Evolutionary conservation across 768 basidiomycete species (phyloP), one percentile per base, ranked within the genome.

Genomic region (Serendipita sp.): DNA sequence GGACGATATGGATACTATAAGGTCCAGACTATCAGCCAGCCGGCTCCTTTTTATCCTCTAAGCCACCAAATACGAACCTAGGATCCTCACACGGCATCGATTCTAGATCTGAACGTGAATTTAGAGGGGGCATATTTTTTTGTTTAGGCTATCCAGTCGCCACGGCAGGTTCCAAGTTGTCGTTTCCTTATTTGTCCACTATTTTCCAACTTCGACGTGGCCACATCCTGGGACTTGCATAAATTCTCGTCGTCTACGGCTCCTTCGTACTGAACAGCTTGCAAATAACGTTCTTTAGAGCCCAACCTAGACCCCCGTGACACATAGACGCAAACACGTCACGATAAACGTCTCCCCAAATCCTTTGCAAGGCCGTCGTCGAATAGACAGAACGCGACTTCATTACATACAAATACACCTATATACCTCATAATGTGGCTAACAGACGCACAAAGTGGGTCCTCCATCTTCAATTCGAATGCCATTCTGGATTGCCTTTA

Each of bases 391-490:
- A 24, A 32, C 30, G 28, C 56, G 35, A 60, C 28, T n/a, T 60
- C 28, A 60, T 30, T n/a, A 10, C 4, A 38, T n/a, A 28, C 10
- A 24, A 16, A 8, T 18, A 8, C 16, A 28, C 18, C 8, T 38
- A 4, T 60, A 60, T 60, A 28, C 16, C 30, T 4, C 65, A 68
- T 54, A 15, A 81, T 81, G 80, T 81, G 80, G 80, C 72, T 81
- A 54, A 78, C 81, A 65, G 82, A 83, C 68, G 74, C 76, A 47
- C 82, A 83, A 72, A 83, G 76, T 78, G 45, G 48, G 76, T 68
- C 0, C 13, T 35, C 13, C 41, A 41, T 7, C 5, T 13, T 13
- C 13, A 5, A 13, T 41, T 41, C 41, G 41, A 41, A 41, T 41
- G 41, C 13, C 41, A 41, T 13, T 41, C 41, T 13, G 13, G 7